Percentiles rank a stretch among this genome's conserved stretches.
These are phyloP conservation scores for Chenopodium suecicum DNA, from an alignment of 148 eudicot genomes.

Conservation along the genomic window DNA sequence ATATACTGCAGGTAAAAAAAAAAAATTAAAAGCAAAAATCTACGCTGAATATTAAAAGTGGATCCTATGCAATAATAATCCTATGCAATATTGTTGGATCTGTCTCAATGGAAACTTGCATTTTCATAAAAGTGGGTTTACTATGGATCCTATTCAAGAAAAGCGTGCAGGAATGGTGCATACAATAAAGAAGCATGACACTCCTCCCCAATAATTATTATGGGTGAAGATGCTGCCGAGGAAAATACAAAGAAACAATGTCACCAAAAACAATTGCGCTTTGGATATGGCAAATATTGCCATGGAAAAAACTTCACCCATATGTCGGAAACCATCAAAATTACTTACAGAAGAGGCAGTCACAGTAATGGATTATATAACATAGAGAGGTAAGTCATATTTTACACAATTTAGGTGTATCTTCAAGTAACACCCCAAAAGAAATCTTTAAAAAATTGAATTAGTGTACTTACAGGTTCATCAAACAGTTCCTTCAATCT, in stretches of 20 bases:
- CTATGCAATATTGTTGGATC: too few species aligned
- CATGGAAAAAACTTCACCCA: too few species aligned
- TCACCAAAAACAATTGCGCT: too few species aligned
- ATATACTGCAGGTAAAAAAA: too few species aligned
- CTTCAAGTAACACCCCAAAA: neutral
- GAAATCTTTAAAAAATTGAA: neutral
- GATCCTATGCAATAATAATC: too few species aligned
- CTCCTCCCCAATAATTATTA: neutral
- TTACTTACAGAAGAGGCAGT: neutral
- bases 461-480: conserved; percentile 34
- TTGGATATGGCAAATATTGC: too few species aligned
- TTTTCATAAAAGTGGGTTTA: neutral
- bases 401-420: neutral
- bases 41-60: neutral
- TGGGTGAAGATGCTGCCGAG: too few species aligned
- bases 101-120: neutral
- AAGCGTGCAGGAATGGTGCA: neutral
- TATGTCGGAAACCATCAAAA: neutral
- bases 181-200: neutral
- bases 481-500: conserved; percentile 43
- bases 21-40: neutral
- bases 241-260: too few species aligned
- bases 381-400: neutral
- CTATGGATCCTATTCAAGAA: neutral
- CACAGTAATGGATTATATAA: neutral